phyloP scores from a whole-genome alignment of 2,329 filamentous ascomycete genomes.

The Neonectria ditissima region DNA sequence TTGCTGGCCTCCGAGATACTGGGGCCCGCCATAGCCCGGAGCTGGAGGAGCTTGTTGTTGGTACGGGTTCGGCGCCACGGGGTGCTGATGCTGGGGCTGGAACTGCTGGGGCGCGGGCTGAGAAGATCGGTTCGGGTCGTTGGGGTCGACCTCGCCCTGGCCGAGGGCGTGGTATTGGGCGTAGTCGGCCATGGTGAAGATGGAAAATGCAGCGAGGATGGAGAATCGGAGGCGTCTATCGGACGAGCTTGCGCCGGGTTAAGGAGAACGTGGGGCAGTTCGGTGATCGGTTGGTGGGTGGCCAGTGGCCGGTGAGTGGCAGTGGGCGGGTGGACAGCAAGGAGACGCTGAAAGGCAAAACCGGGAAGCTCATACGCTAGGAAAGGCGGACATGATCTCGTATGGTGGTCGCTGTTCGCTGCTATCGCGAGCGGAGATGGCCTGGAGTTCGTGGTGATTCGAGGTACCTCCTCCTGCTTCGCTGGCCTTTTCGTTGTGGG shows the following conservation, averaged over 20 bases:
- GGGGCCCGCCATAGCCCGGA: slow-evolving; percentile 53
- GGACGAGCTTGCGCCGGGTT: slow-evolving; percentile 43
- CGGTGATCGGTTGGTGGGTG: slow-evolving; percentile 21
- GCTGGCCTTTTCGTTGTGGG: slow-evolving; percentile 46
- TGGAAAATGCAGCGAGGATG: slow-evolving; percentile 27
- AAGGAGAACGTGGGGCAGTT: slow-evolving; percentile 46
- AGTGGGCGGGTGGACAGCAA: slow-evolving; percentile 11
- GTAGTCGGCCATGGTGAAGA: slow-evolving; percentile 64
- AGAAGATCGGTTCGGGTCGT: slow-evolving; percentile 63
- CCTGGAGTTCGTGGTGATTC: slow-evolving; percentile 19
- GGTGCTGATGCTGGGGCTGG: slow-evolving; percentile 59
- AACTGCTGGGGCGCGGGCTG: slow-evolving; percentile 68
- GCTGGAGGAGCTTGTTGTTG: slow-evolving; percentile 55
- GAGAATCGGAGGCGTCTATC: slow-evolving; percentile 41
- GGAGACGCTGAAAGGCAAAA: slow-evolving; percentile 36
- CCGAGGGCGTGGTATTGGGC: slow-evolving; percentile 68
- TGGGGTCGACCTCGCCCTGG: slow-evolving; percentile 67
- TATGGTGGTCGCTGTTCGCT: slow-evolving; percentile 27
- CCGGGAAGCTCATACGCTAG: slow-evolving; percentile 37
- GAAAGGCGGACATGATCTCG: slow-evolving; percentile 40
- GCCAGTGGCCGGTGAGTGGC: slow-evolving; percentile 29
- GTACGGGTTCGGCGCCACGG: slow-evolving; percentile 65
- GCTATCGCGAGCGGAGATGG: slow-evolving; percentile 22
- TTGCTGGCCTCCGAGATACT: slow-evolving; percentile 54
- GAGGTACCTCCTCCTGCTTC: slow-evolving; percentile 40